phyloP scores from a whole-genome alignment of 1,284 basidiomycete genomes.

The Ceratobasidium sp. region DNA sequence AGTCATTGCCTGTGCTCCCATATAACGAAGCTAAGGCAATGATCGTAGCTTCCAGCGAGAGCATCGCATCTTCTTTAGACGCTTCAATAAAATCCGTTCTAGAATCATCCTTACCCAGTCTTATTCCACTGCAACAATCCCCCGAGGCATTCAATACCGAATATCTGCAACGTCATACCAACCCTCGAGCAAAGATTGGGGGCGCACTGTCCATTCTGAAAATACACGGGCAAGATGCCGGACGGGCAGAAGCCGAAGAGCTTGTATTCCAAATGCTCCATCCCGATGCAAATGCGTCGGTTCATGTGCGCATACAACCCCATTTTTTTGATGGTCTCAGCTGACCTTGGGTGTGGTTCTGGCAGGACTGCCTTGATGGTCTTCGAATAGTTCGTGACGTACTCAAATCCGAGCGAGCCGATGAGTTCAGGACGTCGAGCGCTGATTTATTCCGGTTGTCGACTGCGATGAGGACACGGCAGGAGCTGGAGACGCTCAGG shows the following conservation, averaged over 20 bases:
- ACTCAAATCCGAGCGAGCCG: conserved; percentile 46
- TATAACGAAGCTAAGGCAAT: conserved; percentile 53
- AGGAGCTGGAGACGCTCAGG: conserved; percentile 53
- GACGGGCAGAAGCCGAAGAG: conserved; percentile 69
- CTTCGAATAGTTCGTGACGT: conserved; percentile 25
- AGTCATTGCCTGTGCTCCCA: conserved; percentile 25
- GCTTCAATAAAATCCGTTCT: conserved; percentile 51
- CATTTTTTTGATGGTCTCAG: conserved; percentile 19
- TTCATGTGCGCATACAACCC: conserved; percentile 63
- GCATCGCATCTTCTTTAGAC: conserved; percentile 57
- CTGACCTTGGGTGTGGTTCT: conserved; percentile 33
- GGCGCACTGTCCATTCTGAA: conserved; percentile 66
- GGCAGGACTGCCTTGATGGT: conserved; percentile 45
- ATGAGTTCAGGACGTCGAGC: conserved; percentile 54
- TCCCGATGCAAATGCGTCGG: conserved; percentile 62
- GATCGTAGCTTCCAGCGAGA: conserved; percentile 58
- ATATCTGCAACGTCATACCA: conserved; percentile 75
- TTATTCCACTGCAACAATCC: conserved; percentile 71
- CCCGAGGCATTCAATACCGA: conserved; percentile 78
- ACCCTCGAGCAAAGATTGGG: conserved; percentile 69
- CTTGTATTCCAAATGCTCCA: conserved; percentile 68
- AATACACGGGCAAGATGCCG: conserved; percentile 40
- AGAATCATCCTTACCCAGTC: conserved; percentile 59
- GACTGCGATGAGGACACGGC: conserved; percentile 55
- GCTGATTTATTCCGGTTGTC: conserved; percentile 57